Evolutionary conservation across 2,329 filamentous ascomycete species (phyloP).

Genomic region (Pseudogymnoascus sp.): DNA sequence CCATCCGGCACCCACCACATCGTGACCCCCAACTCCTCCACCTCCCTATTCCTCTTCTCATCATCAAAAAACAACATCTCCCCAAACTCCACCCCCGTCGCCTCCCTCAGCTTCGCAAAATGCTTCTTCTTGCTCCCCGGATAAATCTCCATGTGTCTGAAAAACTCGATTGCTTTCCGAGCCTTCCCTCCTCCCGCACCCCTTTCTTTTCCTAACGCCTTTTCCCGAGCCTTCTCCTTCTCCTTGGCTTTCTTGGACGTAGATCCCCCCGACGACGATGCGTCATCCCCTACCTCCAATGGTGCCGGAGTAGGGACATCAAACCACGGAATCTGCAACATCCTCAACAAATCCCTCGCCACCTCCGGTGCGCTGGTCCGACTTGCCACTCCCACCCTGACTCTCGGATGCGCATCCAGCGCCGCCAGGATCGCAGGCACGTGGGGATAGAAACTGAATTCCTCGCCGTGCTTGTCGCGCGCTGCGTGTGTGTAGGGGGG

Average conservation of each 20-base stretch:
- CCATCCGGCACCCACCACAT: constrained; percentile 79
- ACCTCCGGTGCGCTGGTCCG: constrained; percentile 73
- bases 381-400: constrained; percentile 64
- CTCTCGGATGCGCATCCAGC: constrained; percentile 31
- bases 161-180: constrained; percentile 45
- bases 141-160: constrained; percentile 58
- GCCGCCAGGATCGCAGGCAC: constrained; percentile 58
- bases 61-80: constrained; percentile 98
- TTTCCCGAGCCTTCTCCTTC: not conserved
- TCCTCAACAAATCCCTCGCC: constrained; percentile 69
- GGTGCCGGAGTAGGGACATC: constrained; percentile 2
- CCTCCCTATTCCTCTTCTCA: constrained; percentile 77
- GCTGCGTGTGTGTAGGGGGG: not conserved
- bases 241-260: not conserved
- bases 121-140: constrained; percentile 79
- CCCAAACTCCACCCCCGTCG: constrained; percentile 61
- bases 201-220: not conserved
- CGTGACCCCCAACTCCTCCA: constrained; percentile 67
- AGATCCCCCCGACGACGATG: not conserved
- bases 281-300: not conserved
- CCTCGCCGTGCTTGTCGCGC: constrained; percentile 51
- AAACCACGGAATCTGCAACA: constrained; percentile 48
- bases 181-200: constrained; percentile 20
- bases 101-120: constrained; percentile 63
- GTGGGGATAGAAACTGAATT: constrained; percentile 61